These are phyloP conservation scores for Euphrasia arctica DNA, from an alignment of 305 asterid species.

Conservation along the genomic window DNA sequence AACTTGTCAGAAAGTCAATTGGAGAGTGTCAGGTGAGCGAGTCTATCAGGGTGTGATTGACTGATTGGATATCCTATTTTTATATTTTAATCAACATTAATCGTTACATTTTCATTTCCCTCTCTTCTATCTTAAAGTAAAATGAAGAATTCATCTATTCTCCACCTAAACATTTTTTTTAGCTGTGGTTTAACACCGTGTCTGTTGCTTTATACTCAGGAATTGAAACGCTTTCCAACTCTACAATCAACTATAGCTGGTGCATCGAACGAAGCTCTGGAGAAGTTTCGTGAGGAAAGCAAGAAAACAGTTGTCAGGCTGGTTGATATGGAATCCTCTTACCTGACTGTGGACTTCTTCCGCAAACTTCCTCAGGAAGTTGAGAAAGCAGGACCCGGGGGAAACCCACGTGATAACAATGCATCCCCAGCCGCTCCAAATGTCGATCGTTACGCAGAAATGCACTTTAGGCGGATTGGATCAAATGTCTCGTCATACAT, in stretches of 20 bases:
- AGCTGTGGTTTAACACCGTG: neutral
- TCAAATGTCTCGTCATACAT: constrained; percentile 85
- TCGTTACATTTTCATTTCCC: neutral
- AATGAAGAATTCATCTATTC: neutral
- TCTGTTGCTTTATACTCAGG: constrained; percentile 40
- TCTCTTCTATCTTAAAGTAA: neutral
- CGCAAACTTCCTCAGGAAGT: constrained; percentile 95
- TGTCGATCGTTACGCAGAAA: constrained; percentile 73
- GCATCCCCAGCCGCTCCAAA: constrained; percentile 37
- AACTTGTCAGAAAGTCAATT: constrained; percentile 90
- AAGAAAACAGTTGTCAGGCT: constrained; percentile 79
- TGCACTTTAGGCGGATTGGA: constrained; percentile 88
- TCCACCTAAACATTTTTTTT: neutral
- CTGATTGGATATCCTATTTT: neutral
- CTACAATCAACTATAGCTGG: constrained; percentile 80
- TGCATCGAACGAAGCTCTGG: constrained; percentile 78
- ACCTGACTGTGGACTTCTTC: constrained; percentile 91
- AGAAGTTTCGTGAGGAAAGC: constrained; percentile 80
- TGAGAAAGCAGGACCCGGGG: constrained; percentile 65
- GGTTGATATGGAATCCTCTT: constrained; percentile 94
- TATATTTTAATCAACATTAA: neutral
- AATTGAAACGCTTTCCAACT: constrained; percentile 87
- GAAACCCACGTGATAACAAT: constrained; percentile 32
- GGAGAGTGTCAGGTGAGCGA: constrained; percentile 86
- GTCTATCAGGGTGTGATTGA: constrained; percentile 1